Evolutionary conservation across 495 filamentous ascomycete genomes (phyloP), one percentile per base, ranked within the genome.

Genomic region (Neurospora sp.): DNA sequence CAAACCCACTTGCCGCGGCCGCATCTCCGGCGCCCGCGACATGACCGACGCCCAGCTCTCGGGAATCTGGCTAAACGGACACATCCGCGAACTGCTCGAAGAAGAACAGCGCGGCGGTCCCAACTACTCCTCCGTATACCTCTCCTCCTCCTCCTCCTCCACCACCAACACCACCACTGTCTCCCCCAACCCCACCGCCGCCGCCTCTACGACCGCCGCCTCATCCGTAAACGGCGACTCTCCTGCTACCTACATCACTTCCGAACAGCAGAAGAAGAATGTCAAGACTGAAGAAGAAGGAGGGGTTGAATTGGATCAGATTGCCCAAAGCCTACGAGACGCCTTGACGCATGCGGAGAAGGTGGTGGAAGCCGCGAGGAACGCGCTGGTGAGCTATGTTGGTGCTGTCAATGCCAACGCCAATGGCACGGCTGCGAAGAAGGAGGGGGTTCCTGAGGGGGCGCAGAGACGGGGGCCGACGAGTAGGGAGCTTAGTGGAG

Each of bases 21-120:
- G 75, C 70, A 87, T 90, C 70, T 76, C 75, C 41, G 89, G 89
- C n/a, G 88, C 88, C 20, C 80, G 81, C 72, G 82, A 85, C 74
- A 88, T 90, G 86, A 75, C 76, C 16, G 73, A 70, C 35, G 75
- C 79, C 40, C 79, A 85, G 71, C 79, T 90, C 70, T 76, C 81
- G 20, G 83, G 85, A 22, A 75, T 84, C 41, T 89, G 82, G 82
- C 76, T 91, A 5, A 90, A 89, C 78, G 80, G 75, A 2, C 87
- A 89, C 78, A 88, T 91, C 73, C 81, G 81, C 72, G 77, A 84
- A 70, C 76, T 89, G 44, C 79, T 89, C 10, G 79, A 82, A 70
- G 79, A 82, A 70, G 83, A 85, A 75, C 77, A 70, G 31, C 59
- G 69, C 3, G 39, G 39, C 3, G 39, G 39, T 20, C 39, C 22